phyloP scores from a whole-genome alignment of 2,329 filamentous ascomycete species.

The Scorias spongiosa region DNA sequence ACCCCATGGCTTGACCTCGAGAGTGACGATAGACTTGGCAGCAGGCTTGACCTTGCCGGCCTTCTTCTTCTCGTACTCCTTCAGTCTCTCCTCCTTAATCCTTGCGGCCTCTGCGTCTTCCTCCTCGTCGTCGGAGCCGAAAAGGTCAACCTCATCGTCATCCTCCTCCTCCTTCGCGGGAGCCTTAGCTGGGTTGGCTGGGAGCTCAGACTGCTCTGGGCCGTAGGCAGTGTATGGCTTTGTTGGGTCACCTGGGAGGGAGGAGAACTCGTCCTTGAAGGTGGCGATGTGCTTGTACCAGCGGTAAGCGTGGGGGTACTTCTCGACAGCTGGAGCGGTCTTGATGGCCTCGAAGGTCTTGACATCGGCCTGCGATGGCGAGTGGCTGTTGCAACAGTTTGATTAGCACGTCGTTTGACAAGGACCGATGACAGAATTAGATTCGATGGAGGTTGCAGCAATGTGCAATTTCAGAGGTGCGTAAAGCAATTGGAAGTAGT shows the following conservation, averaged over 20 bases:
- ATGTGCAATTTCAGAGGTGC: conserved; percentile 51
- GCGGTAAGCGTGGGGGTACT: conserved; percentile 86
- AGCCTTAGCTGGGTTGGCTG: conserved; percentile 75
- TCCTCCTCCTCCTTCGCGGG: conserved; percentile 47
- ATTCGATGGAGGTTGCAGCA: background rate
- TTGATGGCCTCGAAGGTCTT: conserved; percentile 83
- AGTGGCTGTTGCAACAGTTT: conserved; percentile 31
- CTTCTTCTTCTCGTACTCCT: conserved; percentile 96
- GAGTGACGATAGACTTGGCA: conserved; percentile 89
- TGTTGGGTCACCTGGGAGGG: conserved; percentile 77
- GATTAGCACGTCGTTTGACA: conserved; percentile 1
- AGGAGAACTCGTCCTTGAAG: conserved; percentile 83
- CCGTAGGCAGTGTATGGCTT: conserved; percentile 84
- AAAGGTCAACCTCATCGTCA: conserved; percentile 82
- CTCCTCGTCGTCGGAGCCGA: conserved; percentile 86
- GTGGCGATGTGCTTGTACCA: conserved; percentile 99
- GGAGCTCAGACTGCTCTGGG: conserved; percentile 62
- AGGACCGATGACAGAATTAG: background rate
- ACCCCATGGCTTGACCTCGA: conserved; percentile 99
- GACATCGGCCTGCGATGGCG: conserved; percentile 87
- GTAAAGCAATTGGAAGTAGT: conserved; percentile 61
- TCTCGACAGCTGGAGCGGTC: conserved; percentile 58
- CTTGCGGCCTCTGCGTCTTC: conserved; percentile 76
- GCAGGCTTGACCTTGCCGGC: conserved; percentile 77
- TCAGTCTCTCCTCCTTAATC: conserved; percentile 77